Conservation (phyloP, 352 stramenopile genomes). For the Phytophthora idaei region DNA sequence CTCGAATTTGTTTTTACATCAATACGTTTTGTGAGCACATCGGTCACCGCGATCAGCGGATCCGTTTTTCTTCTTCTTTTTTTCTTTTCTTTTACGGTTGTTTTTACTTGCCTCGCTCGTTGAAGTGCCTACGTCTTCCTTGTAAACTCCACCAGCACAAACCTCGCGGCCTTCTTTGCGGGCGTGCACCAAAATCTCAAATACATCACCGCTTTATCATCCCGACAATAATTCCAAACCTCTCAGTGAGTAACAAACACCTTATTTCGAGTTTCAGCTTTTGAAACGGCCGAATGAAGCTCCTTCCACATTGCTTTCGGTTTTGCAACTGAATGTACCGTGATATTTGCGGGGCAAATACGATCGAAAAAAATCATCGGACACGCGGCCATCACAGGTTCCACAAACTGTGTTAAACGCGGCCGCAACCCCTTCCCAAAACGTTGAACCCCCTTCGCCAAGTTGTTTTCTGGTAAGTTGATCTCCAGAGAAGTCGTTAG, state of each 20-base stretch:
- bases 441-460: background rate
- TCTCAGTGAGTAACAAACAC: background rate
- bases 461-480: background rate
- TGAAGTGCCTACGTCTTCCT: background rate
- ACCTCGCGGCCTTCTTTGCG: background rate
- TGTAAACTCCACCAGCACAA: background rate
- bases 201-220: background rate
- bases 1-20: slow-evolving; percentile 1
- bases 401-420: background rate
- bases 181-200: background rate
- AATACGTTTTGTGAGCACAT: background rate
- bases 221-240: background rate
- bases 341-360: background rate
- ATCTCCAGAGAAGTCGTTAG: slow-evolving; percentile 3
- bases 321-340: background rate
- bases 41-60: background rate
- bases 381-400: background rate
- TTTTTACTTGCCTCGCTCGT: background rate
- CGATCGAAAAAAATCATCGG: background rate
- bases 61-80: too few species aligned
- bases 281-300: background rate
- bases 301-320: slow-evolving; percentile 1
- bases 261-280: background rate
- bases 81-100: background rate
- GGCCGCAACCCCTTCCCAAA: slow-evolving; percentile 4